These are phyloP conservation scores for Aureobasidium sp. DNA, from an alignment of 2,329 filamentous ascomycete species.

Conservation along the genomic window DNA sequence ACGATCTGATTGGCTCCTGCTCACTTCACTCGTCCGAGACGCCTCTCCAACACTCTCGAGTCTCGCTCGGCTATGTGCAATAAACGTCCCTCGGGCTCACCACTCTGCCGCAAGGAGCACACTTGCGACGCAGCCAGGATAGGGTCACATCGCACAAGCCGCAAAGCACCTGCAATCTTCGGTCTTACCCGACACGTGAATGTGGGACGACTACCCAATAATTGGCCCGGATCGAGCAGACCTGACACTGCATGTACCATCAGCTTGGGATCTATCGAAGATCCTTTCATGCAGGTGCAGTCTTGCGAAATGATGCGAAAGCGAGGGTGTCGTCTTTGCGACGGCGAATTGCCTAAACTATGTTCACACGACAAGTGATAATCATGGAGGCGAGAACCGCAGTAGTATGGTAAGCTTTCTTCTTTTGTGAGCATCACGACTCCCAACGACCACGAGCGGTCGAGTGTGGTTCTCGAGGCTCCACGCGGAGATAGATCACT, in stretches of 20 bases:
- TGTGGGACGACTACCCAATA: background rate
- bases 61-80: constrained; percentile 10
- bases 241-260: background rate
- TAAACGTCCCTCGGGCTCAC: constrained; percentile 6
- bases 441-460: background rate
- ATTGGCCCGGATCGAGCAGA: constrained; percentile 1
- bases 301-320: background rate
- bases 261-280: background rate
- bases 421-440: background rate
- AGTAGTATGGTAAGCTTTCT: background rate
- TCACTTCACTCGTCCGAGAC: background rate
- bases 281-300: background rate
- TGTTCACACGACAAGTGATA: background rate
- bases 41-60: background rate
- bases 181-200: constrained; percentile 6
- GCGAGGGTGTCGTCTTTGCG: background rate
- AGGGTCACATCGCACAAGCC: constrained; percentile 1
- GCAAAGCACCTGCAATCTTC: background rate
- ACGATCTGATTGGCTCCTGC: background rate
- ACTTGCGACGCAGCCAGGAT: background rate
- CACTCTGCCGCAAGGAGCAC: constrained; percentile 3
- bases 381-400: background rate
- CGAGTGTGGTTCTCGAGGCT: background rate
- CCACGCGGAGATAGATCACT: constrained; percentile 4
- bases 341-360: background rate